Percentiles rank a stretch among this genome's conserved stretches.
Evolutionary conservation across 129 eudicot genomes (phyloP).

Genomic region (Erigeron canadensis): DNA sequence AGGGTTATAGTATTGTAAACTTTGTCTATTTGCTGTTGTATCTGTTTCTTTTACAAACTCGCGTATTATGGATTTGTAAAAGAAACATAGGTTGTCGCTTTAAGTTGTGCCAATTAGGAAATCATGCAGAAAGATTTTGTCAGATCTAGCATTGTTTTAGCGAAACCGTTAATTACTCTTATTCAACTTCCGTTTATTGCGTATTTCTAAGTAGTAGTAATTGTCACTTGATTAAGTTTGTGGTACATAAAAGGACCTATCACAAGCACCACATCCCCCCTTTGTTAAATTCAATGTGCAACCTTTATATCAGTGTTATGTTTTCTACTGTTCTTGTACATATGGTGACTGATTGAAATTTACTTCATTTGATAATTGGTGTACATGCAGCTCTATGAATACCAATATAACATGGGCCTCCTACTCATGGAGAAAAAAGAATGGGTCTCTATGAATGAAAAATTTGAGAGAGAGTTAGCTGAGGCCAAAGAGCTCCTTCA

Average conservation of each 20-base stretch:
- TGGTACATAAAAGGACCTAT: not conserved
- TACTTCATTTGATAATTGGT: slow-evolving; percentile 20
- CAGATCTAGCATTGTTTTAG: not conserved
- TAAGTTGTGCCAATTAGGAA: not conserved
- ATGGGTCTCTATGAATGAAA: slow-evolving; percentile 65
- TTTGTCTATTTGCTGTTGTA: not conserved
- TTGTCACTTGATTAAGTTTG: not conserved
- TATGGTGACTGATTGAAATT: slow-evolving; percentile 8
- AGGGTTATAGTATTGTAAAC: not conserved
- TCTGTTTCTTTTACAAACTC: not conserved
- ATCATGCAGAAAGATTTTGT: not conserved
- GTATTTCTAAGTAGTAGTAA: not conserved
- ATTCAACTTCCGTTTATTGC: not conserved
- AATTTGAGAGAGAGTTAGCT: slow-evolving; percentile 47
- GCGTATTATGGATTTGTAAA: not conserved
- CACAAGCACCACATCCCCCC: too few relatives aligned
- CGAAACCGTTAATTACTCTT: slow-evolving; percentile 3
- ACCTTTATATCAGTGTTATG: too few relatives aligned
- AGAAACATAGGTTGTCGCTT: not conserved
- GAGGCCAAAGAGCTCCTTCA: slow-evolving; percentile 63
- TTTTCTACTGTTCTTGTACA: slow-evolving; percentile 2
- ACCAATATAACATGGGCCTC: slow-evolving; percentile 98
- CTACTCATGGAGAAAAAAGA: slow-evolving; percentile 94
- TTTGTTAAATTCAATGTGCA: too few relatives aligned
- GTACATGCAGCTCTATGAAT: slow-evolving; percentile 75